Conservation (phyloP, 331 rosid species). For the Rosa hybrid region DNA sequence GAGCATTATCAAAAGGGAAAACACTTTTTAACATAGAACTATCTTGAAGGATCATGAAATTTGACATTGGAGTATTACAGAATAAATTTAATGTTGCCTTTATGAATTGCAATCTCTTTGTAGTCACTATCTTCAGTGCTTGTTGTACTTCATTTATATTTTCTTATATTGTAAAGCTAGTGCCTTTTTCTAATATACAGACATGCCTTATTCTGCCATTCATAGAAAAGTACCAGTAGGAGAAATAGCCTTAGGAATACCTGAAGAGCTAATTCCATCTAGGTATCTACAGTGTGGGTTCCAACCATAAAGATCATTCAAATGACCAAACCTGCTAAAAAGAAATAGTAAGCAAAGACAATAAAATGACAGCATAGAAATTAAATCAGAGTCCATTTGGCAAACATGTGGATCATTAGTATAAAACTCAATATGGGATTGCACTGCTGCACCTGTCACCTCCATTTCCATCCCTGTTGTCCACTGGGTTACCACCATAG, state of each 20-base stretch:
- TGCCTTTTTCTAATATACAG: background rate
- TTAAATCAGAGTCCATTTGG: slow-evolving; percentile 6
- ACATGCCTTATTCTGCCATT: background rate
- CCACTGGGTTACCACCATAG: slow-evolving; percentile 80
- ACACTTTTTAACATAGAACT: background rate
- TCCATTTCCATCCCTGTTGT: slow-evolving; percentile 71
- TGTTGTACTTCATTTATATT: background rate
- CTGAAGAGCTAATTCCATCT: slow-evolving; percentile 89
- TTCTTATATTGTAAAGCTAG: background rate
- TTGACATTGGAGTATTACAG: background rate
- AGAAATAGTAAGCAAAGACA: slow-evolving; percentile 14
- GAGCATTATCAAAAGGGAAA: background rate
- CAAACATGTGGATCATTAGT: slow-evolving; percentile 8
- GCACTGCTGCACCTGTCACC: slow-evolving; percentile 67
- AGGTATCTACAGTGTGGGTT: slow-evolving; percentile 90
- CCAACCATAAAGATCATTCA: slow-evolving; percentile 93
- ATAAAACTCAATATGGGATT: slow-evolving; percentile 12
- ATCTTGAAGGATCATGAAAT: background rate
- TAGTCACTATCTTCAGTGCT: slow-evolving; percentile 2
- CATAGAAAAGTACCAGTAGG: background rate
- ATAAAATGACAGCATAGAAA: background rate
- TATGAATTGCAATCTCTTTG: background rate
- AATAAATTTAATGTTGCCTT: background rate
- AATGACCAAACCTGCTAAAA: slow-evolving; percentile 74
- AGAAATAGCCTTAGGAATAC: slow-evolving; percentile 37